phyloP scores from a whole-genome alignment of 108 stramenopile genomes.

The Nitzschia putrida region DNA sequence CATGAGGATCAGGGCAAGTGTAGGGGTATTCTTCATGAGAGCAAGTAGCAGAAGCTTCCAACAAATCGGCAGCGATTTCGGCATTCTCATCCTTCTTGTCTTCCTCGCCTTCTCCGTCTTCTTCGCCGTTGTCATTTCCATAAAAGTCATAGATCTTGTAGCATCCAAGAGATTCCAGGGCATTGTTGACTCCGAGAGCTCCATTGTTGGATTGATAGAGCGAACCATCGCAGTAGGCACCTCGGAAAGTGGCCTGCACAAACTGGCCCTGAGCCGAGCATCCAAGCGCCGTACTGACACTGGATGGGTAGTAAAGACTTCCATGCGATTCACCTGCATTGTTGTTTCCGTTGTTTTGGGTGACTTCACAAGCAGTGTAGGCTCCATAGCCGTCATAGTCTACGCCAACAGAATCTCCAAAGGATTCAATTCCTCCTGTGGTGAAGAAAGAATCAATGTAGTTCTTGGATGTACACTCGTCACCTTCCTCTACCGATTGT shows the following conservation, averaged over 20 bases:
- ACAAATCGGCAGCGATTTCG: not conserved
- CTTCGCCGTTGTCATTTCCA: not conserved
- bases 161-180: slow-evolving; percentile 8
- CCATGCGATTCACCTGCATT: not conserved
- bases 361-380: slow-evolving; percentile 1
- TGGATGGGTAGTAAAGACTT: slow-evolving; percentile 2
- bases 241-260: slow-evolving; percentile 31
- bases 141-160: slow-evolving; percentile 17
- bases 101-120: not conserved
- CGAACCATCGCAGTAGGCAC: slow-evolving; percentile 42
- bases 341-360: slow-evolving; percentile 10
- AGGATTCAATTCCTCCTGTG: slow-evolving; percentile 30
- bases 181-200: slow-evolving; percentile 25
- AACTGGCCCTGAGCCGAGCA: slow-evolving; percentile 47
- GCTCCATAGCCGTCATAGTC: slow-evolving; percentile 11
- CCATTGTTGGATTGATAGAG: slow-evolving; percentile 22
- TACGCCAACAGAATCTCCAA: slow-evolving; percentile 38
- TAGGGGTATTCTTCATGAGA: slow-evolving; percentile 23
- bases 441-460: slow-evolving; percentile 73
- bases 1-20: slow-evolving; percentile 29
- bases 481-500: not conserved
- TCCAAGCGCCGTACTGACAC: slow-evolving; percentile 23
- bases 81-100: slow-evolving; percentile 1
- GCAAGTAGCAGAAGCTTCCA: slow-evolving; percentile 18
- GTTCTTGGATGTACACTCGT: slow-evolving; percentile 17